phyloP scores from a whole-genome alignment of 306 rosid species.

The Glycine soja region DNA sequence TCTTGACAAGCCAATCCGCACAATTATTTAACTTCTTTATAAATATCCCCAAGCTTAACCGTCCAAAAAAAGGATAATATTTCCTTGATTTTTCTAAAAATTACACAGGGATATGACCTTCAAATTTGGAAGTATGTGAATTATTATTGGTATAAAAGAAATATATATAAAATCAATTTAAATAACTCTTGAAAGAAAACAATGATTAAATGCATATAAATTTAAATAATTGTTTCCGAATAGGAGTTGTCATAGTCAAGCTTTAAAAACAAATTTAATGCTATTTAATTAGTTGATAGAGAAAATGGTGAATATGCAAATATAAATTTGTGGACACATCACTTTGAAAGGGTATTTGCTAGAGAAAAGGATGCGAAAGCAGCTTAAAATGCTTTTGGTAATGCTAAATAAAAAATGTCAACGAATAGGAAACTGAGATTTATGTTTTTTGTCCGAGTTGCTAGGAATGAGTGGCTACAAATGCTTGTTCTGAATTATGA shows the following conservation, averaged over 20 bases:
- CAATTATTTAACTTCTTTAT: not conserved
- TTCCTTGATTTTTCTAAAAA: not conserved
- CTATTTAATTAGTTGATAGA: constrained; percentile 3
- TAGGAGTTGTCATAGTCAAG: not conserved
- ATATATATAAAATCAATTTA: no score
- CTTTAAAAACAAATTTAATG: not conserved
- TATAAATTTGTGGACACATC: constrained; percentile 18
- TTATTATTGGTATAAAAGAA: not conserved
- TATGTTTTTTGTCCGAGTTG: constrained; percentile 1
- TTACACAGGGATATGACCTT: not conserved
- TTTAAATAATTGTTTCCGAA: not conserved
- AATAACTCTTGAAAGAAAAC: not conserved
- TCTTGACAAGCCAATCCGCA: not conserved
- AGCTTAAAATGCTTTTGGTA: not conserved
- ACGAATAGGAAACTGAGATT: constrained; percentile 36
- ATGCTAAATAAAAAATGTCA: constrained; percentile 31
- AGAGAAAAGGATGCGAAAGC: constrained; percentile 32
- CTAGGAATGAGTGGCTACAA: constrained; percentile 48
- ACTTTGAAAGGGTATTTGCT: not conserved
- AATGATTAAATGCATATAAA: not conserved
- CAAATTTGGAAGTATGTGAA: not conserved
- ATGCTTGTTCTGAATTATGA: not conserved
- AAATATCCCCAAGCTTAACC: not conserved
- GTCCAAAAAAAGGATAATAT: not conserved
- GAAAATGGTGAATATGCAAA: not conserved